These are phyloP conservation scores for Dendrostoma leiphaemia DNA, from an alignment of 2,329 filamentous ascomycete genomes.

Conservation along the genomic window DNA sequence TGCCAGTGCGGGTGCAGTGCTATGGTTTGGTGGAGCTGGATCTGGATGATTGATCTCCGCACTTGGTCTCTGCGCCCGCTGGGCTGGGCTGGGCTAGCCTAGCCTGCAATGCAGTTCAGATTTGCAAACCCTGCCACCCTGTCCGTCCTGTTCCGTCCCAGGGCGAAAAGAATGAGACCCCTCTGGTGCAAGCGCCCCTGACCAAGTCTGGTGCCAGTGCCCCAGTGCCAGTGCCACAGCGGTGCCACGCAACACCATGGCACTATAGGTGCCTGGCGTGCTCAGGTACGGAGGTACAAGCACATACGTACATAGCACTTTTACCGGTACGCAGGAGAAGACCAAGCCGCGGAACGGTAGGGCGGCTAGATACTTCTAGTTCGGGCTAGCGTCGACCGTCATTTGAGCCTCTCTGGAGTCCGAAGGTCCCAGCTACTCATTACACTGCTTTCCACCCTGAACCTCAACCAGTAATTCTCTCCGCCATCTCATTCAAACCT, in stretches of 20 bases:
- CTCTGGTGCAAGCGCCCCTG: too few species aligned
- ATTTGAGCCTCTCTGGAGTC: constrained; percentile 1
- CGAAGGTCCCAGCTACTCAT: too few species aligned
- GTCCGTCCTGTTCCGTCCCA: too few species aligned
- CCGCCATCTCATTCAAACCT: background rate
- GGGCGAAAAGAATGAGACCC: too few species aligned
- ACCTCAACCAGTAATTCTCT: background rate
- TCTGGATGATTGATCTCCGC: background rate
- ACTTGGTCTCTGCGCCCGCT: background rate
- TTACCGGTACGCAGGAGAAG: too few species aligned
- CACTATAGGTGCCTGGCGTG: background rate
- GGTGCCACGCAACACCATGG: too few species aligned
- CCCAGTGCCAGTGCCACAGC: too few species aligned
- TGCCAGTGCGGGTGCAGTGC: background rate
- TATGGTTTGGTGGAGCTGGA: background rate
- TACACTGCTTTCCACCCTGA: background rate
- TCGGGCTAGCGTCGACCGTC: background rate
- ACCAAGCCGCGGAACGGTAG: background rate
- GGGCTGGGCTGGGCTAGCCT: too few species aligned
- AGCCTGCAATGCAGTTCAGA: too few species aligned
- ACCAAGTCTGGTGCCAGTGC: too few species aligned
- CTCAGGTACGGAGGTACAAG: background rate
- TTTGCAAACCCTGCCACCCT: too few species aligned
- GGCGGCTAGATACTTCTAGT: background rate
- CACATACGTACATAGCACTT: too few species aligned